Evolutionary conservation across 2,329 filamentous ascomycete genomes (phyloP).

Genomic region (Colletotrichum limetticola): DNA sequence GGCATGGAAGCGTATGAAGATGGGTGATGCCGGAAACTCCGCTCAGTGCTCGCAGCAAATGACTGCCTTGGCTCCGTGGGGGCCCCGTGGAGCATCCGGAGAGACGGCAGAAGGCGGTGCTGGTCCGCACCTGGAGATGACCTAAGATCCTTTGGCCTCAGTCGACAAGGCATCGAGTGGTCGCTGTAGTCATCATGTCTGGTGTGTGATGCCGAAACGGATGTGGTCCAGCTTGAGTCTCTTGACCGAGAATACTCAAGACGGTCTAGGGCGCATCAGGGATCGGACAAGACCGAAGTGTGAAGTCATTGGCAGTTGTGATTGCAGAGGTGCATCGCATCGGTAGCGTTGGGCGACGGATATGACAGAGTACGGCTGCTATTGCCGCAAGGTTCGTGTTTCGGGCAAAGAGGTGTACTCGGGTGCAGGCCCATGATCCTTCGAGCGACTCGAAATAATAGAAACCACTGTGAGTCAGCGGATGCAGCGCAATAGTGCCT

Average conservation of each 20-base stretch:
- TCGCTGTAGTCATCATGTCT: conserved; percentile 19
- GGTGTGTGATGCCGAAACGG: background rate
- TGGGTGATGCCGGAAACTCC: conserved; percentile 20
- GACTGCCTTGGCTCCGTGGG: conserved; percentile 9
- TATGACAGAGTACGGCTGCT: background rate
- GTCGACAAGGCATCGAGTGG: conserved; percentile 6
- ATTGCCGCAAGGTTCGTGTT: background rate
- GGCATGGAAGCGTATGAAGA: background rate
- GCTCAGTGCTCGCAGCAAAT: background rate
- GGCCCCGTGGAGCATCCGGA: conserved; percentile 8
- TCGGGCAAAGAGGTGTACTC: conserved; percentile 14
- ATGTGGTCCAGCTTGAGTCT: background rate
- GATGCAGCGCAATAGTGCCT: conserved; percentile 5
- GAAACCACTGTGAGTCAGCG: conserved; percentile 26
- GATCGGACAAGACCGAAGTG: conserved; percentile 26
- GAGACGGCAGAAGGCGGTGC: background rate
- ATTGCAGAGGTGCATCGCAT: background rate
- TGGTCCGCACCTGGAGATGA: conserved; percentile 15
- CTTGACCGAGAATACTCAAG: background rate
- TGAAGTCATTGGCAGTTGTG: conserved; percentile 6
- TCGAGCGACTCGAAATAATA: background rate
- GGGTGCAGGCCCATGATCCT: conserved; percentile 8
- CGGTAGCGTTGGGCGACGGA: background rate
- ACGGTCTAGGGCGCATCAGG: background rate
- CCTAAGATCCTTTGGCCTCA: conserved; percentile 14